A percentile compares a stretch with the other conserved stretches of the same genome.
These are phyloP conservation scores for Malassezia slooffiae DNA, from an alignment of 1,284 basidiomycete species.

Conservation along the genomic window DNA sequence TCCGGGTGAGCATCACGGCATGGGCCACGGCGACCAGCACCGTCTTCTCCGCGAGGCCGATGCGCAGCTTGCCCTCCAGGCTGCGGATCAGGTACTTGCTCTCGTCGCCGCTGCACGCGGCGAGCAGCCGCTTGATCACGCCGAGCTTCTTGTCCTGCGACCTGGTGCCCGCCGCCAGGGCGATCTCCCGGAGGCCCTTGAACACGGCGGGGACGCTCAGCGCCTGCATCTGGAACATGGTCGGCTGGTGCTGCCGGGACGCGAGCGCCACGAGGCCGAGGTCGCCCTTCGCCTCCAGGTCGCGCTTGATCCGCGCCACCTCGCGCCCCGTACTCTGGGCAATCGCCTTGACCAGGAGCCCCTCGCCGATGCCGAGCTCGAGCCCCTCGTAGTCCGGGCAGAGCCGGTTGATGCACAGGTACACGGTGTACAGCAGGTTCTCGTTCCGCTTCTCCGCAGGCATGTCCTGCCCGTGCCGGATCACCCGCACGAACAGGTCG, in stretches of 20 bases:
- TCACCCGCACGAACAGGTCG: constrained; percentile 75
- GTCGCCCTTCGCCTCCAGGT: constrained; percentile 87
- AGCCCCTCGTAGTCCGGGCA: constrained; percentile 92
- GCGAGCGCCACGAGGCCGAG: constrained; percentile 87
- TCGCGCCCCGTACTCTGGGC: constrained; percentile 85
- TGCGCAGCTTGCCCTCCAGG: constrained; percentile 90
- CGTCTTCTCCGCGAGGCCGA: constrained; percentile 89
- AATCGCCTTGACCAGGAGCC: constrained; percentile 86
- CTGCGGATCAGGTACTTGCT: constrained; percentile 94
- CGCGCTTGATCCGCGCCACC: constrained; percentile 69
- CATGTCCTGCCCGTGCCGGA: constrained; percentile 58
- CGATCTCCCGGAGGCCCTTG: constrained; percentile 28
- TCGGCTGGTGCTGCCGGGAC: constrained; percentile 86
- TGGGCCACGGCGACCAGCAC: constrained; percentile 47
- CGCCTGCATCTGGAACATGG: constrained; percentile 84
- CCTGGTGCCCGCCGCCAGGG: constrained; percentile 65
- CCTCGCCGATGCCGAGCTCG: constrained; percentile 93
- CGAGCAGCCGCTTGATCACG: constrained; percentile 85
- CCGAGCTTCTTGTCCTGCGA: constrained; percentile 64
- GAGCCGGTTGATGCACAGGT: constrained; percentile 93
- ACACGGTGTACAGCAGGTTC: constrained; percentile 74
- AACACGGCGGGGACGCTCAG: constrained; percentile 72
- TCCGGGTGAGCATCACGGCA: constrained; percentile 48
- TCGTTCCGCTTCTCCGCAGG: constrained; percentile 33
- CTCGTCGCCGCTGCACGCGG: constrained; percentile 72